Conservation (phyloP, 169 alveolate species). For the Plasmodium falciparum region DNA sequence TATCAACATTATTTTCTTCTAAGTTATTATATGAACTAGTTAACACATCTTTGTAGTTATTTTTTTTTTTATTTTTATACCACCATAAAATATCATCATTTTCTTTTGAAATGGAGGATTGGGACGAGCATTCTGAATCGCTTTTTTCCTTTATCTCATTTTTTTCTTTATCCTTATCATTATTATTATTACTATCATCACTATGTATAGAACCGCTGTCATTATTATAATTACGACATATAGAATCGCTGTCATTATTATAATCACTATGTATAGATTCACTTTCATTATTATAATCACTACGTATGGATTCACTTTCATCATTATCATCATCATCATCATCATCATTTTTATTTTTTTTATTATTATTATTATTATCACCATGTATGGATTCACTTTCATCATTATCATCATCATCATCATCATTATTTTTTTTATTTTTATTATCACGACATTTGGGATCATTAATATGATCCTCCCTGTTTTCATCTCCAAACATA, state of each 20-base stretch:
- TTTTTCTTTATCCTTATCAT: neutral
- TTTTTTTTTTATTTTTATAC: slow-evolving; percentile 13
- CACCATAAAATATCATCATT: slow-evolving; percentile 32
- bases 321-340: no score
- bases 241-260: neutral
- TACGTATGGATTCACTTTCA: no score
- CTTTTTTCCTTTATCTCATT: slow-evolving; percentile 8
- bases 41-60: neutral
- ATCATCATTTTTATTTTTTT: no score
- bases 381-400: no score
- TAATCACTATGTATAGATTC: neutral
- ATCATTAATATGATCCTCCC: neutral
- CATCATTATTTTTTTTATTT: no score
- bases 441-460: neutral
- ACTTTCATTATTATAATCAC: neutral
- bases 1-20: neutral
- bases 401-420: no score
- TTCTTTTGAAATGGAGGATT: neutral
- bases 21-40: neutral
- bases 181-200: neutral
- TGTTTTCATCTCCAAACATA: slow-evolving; percentile 32
- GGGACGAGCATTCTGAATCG: neutral
- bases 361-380: no score
- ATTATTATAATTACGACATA: neutral
- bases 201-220: neutral